A percentile compares a stretch with the other conserved stretches of the same genome.
Conservation (phyloP, 257 asterid genomes). For the Striga asiatica region DNA sequence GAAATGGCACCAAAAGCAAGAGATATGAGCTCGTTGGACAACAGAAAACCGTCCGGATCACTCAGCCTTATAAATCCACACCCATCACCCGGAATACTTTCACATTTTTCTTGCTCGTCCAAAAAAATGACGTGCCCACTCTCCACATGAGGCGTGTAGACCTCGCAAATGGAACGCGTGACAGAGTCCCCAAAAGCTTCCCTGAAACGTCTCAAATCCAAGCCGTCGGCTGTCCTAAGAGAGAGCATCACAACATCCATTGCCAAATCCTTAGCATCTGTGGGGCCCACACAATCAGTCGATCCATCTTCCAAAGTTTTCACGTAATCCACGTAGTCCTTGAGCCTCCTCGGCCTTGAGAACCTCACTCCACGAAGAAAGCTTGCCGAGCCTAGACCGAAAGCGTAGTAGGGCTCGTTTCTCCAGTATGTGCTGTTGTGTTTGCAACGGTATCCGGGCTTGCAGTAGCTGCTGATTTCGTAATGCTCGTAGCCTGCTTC, state of each 20-base stretch:
- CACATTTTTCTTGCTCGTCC: slow-evolving; percentile 36
- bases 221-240: slow-evolving; percentile 66
- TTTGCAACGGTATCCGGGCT: slow-evolving; percentile 62
- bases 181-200: slow-evolving; percentile 52
- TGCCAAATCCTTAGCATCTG: slow-evolving; percentile 50
- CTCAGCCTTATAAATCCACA: slow-evolving; percentile 53
- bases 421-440: slow-evolving; percentile 89
- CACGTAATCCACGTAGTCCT: slow-evolving; percentile 53
- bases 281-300: slow-evolving; percentile 7
- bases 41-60: slow-evolving; percentile 85
- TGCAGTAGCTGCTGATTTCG: slow-evolving; percentile 90
- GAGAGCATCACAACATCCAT: slow-evolving; percentile 81
- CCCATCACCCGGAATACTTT: slow-evolving; percentile 35
- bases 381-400: slow-evolving; percentile 90
- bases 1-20: slow-evolving; percentile 53
- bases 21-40: slow-evolving; percentile 86
- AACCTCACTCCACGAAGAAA: slow-evolving; percentile 52
- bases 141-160: slow-evolving; percentile 39
- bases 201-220: slow-evolving; percentile 57
- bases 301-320: slow-evolving; percentile 45
- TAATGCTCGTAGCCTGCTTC: slow-evolving; percentile 76
- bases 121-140: slow-evolving; percentile 62
- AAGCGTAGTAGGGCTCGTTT: slow-evolving; percentile 63
- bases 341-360: slow-evolving; percentile 81
- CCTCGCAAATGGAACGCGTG: slow-evolving; percentile 47